Conservation (phyloP, 2,329 filamentous ascomycete species). For the Meredithiella fracta region DNA sequence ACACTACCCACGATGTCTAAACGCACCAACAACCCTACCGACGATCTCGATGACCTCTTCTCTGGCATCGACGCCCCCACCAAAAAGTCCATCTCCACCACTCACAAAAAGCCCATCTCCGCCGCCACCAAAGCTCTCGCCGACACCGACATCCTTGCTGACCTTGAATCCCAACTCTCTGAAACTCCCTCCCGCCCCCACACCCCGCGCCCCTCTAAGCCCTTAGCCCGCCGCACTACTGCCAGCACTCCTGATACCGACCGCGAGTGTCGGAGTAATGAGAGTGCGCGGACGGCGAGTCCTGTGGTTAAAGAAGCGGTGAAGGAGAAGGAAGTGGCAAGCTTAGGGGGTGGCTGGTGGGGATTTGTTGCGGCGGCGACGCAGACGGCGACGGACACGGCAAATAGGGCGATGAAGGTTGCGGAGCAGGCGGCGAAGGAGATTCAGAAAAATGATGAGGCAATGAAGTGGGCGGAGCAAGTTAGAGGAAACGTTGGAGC, state of each 20-base stretch:
- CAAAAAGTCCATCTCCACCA: conserved; percentile 19
- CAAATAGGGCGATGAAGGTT: conserved; percentile 59
- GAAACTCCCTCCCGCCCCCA: conserved; percentile 60
- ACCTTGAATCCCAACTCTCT: conserved; percentile 59
- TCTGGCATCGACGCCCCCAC: conserved; percentile 37
- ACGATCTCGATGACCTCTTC: conserved; percentile 50
- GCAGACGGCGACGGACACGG: conserved; percentile 50
- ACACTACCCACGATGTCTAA: conserved; percentile 25
- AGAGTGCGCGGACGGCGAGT: conserved; percentile 41
- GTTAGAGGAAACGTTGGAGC: conserved; percentile 76
- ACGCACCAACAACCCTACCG: conserved; percentile 39
- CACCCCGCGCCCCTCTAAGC: conserved; percentile 55
- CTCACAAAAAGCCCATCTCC: conserved; percentile 37
- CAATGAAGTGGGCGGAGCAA: conserved; percentile 89
- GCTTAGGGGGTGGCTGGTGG: conserved; percentile 71
- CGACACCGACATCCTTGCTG: conserved; percentile 67
- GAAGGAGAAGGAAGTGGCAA: background rate
- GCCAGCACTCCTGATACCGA: conserved; percentile 18
- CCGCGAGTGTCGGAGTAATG: conserved; percentile 59
- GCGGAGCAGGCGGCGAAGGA: conserved; percentile 87
- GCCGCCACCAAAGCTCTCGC: conserved; percentile 31
- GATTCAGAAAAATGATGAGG: conserved; percentile 91
- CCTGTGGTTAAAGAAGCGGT: conserved; percentile 26
- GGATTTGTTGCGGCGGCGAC: conserved; percentile 40
- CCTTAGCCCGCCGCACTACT: conserved; percentile 46